Conservation (phyloP, 2,329 filamentous ascomycete genomes). For the Calonectria naviculata region DNA sequence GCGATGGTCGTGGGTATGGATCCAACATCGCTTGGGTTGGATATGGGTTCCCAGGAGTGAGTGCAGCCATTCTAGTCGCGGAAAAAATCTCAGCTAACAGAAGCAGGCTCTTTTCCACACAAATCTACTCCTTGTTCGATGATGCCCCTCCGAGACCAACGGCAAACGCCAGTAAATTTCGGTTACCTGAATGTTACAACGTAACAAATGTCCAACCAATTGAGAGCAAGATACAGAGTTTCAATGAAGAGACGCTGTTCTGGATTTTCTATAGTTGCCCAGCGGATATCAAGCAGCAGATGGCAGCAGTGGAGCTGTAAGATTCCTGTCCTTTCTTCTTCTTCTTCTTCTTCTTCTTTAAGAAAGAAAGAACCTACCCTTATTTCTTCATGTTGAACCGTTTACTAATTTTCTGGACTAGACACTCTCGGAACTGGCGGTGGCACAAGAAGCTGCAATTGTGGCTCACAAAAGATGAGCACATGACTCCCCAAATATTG, state of each 20-base stretch:
- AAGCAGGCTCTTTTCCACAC: constrained; percentile 64
- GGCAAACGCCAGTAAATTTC: constrained; percentile 61
- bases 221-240: constrained; percentile 73
- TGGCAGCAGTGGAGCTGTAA: constrained; percentile 73
- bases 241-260: constrained; percentile 76
- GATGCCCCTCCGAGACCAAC: constrained; percentile 68
- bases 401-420: constrained; percentile 43
- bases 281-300: constrained; percentile 70
- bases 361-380: no score
- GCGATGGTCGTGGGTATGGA: constrained; percentile 71
- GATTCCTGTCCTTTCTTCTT: no score
- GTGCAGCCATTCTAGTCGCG: constrained; percentile 38
- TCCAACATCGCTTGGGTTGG: constrained; percentile 66
- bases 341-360: no score
- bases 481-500: constrained; percentile 71
- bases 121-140: constrained; percentile 71
- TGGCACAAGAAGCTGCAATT: constrained; percentile 76
- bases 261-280: constrained; percentile 78
- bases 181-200: constrained; percentile 73
- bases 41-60: constrained; percentile 68
- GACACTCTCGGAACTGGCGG: constrained; percentile 73
- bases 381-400: neutral
- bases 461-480: constrained; percentile 76
- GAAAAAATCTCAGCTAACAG: constrained; percentile 28
- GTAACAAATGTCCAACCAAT: constrained; percentile 75